Conservation (phyloP, 805 yeast species). For the Monosporozyma solicola region DNA sequence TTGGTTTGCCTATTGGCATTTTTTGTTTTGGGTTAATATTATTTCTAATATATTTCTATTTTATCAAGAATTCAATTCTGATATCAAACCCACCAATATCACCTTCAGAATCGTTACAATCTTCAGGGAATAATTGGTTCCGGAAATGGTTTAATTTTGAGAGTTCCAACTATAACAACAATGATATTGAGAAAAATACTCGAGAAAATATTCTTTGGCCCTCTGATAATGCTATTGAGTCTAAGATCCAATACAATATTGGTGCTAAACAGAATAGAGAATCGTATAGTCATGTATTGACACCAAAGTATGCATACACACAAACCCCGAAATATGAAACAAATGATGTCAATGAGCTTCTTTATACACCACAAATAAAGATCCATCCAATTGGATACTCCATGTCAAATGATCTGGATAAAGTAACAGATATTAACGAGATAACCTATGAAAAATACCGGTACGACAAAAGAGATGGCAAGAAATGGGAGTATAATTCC, state of each 20-base stretch:
- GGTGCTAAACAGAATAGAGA: constrained; percentile 7
- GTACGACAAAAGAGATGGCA: not conserved
- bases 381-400: constrained; percentile 13
- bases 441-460: not conserved
- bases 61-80: constrained; percentile 5
- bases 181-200: constrained; percentile 2
- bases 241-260: constrained; percentile 17
- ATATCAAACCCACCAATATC: constrained; percentile 4
- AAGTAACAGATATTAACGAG: not conserved
- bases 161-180: not conserved
- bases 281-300: constrained; percentile 8
- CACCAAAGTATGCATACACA: constrained; percentile 13
- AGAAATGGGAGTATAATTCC: constrained; percentile 27
- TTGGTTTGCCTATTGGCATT: constrained; percentile 27
- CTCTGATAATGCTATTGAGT: constrained; percentile 8
- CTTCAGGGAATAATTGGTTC: constrained; percentile 4
- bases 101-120: not conserved
- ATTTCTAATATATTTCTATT: constrained; percentile 13
- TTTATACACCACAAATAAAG: constrained; percentile 24
- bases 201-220: constrained; percentile 9
- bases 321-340: not conserved
- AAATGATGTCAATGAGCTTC: constrained; percentile 14
- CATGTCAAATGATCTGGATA: not conserved
- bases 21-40: constrained; percentile 17
- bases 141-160: constrained; percentile 1